A percentile compares a stretch with the other conserved stretches of the same genome.
Evolutionary conservation across 2,329 filamentous ascomycete species (phyloP).

Genomic region (Pyrenophora teres): DNA sequence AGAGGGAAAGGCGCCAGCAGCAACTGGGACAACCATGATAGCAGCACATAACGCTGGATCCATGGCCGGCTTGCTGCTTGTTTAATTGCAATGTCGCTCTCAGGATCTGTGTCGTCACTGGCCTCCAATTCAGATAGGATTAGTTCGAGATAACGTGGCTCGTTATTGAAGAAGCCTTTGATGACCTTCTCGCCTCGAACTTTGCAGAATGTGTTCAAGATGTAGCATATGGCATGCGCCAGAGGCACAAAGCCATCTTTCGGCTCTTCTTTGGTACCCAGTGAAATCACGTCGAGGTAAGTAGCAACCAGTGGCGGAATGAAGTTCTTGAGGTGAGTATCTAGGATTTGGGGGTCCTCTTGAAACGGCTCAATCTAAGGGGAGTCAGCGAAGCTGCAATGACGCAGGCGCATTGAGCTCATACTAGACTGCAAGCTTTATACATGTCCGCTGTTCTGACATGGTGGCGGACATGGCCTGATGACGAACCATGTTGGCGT

Average conservation of each 20-base stretch:
- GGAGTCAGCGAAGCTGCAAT: conserved; percentile 3
- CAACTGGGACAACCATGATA: conserved; percentile 73
- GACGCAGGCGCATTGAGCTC: neutral
- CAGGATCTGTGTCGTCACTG: conserved; percentile 43
- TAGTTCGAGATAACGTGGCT: conserved; percentile 81
- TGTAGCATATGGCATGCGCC: conserved; percentile 68
- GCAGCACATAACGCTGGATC: conserved; percentile 85
- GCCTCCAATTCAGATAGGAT: conserved; percentile 76
- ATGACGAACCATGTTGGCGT: conserved; percentile 22
- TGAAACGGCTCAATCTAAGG: conserved; percentile 80
- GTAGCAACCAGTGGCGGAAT: conserved; percentile 75
- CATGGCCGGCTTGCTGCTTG: conserved; percentile 55
- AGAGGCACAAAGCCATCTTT: conserved; percentile 36
- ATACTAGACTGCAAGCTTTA: conserved; percentile 44
- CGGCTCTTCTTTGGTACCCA: conserved; percentile 24
- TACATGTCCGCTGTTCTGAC: conserved; percentile 49
- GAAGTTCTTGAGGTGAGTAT: conserved; percentile 77
- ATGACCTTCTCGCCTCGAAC: conserved; percentile 92
- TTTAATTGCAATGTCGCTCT: conserved; percentile 19
- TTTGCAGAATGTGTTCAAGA: conserved; percentile 93
- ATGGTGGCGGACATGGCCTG: conserved; percentile 40
- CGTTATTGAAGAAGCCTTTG: conserved; percentile 86
- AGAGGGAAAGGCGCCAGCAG: conserved; percentile 82
- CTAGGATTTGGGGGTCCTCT: conserved; percentile 90
- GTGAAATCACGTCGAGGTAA: conserved; percentile 69